Percentiles rank a stretch among this genome's conserved stretches.
phyloP scores from a whole-genome alignment of 768 basidiomycete genomes.

The Leccinum fibrillosum region DNA sequence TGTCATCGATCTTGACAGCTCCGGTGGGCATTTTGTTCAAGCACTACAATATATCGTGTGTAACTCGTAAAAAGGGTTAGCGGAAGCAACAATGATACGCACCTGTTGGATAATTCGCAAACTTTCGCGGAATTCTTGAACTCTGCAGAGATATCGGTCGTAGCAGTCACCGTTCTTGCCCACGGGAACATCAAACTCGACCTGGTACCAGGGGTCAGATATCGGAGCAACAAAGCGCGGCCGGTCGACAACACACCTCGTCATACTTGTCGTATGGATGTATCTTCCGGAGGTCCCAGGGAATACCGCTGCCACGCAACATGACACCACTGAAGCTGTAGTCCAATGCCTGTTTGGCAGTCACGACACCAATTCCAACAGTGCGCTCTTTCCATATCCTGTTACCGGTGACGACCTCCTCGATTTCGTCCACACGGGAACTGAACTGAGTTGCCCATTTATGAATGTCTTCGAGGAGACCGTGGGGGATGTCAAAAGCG shows the following conservation, averaged over 20 bases:
- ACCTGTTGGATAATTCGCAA: slow-evolving; percentile 83
- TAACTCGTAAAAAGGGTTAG: background rate
- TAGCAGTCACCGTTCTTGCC: slow-evolving; percentile 98
- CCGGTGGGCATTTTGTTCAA: slow-evolving; percentile 97
- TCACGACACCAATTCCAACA: slow-evolving; percentile 84
- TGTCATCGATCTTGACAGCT: slow-evolving; percentile 91
- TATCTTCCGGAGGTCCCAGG: slow-evolving; percentile 93
- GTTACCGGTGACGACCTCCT: slow-evolving; percentile 97
- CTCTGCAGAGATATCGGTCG: slow-evolving; percentile 94
- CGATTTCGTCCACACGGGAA: slow-evolving; percentile 91
- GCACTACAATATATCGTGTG: slow-evolving; percentile 50
- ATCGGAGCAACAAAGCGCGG: background rate
- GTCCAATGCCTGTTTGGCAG: slow-evolving; percentile 87
- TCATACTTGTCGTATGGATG: slow-evolving; percentile 96
- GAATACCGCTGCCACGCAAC: slow-evolving; percentile 89
- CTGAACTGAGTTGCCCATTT: slow-evolving; percentile 96
- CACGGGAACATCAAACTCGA: slow-evolving; percentile 97
- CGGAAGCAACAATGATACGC: slow-evolving; percentile 5
- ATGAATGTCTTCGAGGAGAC: slow-evolving; percentile 98
- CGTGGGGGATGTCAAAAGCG: slow-evolving; percentile 95
- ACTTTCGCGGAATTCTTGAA: slow-evolving; percentile 97
- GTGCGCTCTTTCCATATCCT: slow-evolving; percentile 98
- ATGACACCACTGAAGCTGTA: slow-evolving; percentile 97
- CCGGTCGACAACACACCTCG: slow-evolving; percentile 49
- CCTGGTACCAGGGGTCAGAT: slow-evolving; percentile 39